Evolutionary conservation across 2,329 filamentous ascomycete genomes (phyloP).

Genomic region (Plenodomus lindquistii): DNA sequence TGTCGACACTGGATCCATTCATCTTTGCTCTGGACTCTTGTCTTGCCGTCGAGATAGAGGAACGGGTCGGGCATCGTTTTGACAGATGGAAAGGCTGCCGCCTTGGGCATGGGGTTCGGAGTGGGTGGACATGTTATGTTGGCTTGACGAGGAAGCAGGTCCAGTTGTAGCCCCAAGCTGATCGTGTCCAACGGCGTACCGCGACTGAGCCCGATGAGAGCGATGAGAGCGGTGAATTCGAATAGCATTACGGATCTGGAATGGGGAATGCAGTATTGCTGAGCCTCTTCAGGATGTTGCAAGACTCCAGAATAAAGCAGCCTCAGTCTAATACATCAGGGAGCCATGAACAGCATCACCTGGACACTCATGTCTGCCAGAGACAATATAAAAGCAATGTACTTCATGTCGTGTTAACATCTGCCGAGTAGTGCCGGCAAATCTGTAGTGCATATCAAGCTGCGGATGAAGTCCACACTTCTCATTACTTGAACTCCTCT

Average conservation of each 20-base stretch:
- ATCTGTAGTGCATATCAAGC: neutral
- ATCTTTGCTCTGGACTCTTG: conserved; percentile 50
- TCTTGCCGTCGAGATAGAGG: conserved; percentile 49
- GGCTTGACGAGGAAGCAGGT: conserved; percentile 20
- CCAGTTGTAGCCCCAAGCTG: conserved; percentile 5
- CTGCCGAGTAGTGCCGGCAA: neutral
- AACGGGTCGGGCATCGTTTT: conserved; percentile 52
- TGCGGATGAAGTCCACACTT: too few species aligned
- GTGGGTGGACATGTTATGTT: conserved; percentile 32
- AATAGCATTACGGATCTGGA: conserved; percentile 10
- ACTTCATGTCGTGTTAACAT: neutral
- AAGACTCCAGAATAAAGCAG: neutral
- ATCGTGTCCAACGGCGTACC: conserved; percentile 10
- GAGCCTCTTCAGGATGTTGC: too few species aligned
- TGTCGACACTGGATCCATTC: conserved; percentile 56
- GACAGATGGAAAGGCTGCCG: conserved; percentile 20
- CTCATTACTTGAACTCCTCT: too few species aligned
- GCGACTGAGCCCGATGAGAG: conserved; percentile 4
- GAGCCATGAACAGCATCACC: neutral
- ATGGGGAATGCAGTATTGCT: neutral
- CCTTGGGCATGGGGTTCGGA: conserved; percentile 33
- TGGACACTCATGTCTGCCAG: neutral
- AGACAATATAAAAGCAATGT: neutral
- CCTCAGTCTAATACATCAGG: too few species aligned
- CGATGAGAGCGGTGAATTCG: conserved; percentile 7